Evolutionary conservation across 768 basidiomycete genomes (phyloP), one percentile per base, ranked within the genome.

Genomic region (Kwoniella sp.): DNA sequence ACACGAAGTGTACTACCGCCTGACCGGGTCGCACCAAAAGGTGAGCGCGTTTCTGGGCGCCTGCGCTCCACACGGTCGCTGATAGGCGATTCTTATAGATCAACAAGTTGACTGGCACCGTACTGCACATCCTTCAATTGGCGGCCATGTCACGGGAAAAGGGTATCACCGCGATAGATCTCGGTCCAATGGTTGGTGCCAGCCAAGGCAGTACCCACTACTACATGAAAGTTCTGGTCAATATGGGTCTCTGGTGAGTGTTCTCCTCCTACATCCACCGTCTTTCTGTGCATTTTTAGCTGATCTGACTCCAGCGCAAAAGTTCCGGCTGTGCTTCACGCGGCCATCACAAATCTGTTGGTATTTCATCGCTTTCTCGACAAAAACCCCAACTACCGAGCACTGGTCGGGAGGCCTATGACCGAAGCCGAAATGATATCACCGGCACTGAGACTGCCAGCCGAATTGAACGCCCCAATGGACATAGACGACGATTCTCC

Each of bases 161-260:
- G 28, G 68, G 68, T 28, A 57, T 70, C 50, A 70, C 65, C 1
- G 60, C 63, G 5, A 57, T 67, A 20, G 68, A 70, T 40, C 63
- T 70, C 5, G 63, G 65, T 8, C 65, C 65, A 9, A 43, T 62
- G 15, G 56, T 70, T n/a, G 65, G 65, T 15, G 49, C 62, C 2
- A 61, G 60, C 39, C 63, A 65, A 53, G 65, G 65, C 7, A 60
- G 57, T 47, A 60, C 60, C 51, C 59, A 62, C 39, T 65, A 70
- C 46, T 70, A 49, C 46, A 60, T 70, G 56, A 67, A 67, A 39
- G 59, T 65, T 2, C 29, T 70, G 28, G 41, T 58, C 9, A 44
- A 45, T 1, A 25, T 59, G 10, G 61, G 59, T 3, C 55, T 70
- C 29, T 59, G 57, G 67, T 69, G 44, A 53, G 67, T 50, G 26